These are phyloP conservation scores for Dactylonectria estremocensis DNA, from an alignment of 2,329 filamentous ascomycete genomes.

Conservation along the genomic window DNA sequence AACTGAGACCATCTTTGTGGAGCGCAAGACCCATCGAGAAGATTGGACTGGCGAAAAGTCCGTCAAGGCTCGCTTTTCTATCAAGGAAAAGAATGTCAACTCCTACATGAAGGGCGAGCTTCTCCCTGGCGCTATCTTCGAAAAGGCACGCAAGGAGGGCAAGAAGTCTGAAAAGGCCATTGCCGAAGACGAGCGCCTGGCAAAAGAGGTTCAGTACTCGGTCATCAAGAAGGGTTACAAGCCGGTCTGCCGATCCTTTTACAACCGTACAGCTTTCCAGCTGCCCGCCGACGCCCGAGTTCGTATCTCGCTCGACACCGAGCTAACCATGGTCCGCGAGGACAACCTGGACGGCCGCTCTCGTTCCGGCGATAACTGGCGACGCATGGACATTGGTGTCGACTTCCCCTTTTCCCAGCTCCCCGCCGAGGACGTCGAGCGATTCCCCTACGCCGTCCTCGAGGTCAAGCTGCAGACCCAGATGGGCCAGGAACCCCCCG, in stretches of 20 bases:
- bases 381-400: constrained; percentile 96
- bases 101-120: constrained; percentile 88
- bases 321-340: constrained; percentile 94
- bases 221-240: constrained; percentile 88
- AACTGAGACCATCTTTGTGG: constrained; percentile 94
- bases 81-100: constrained; percentile 99
- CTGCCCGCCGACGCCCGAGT: constrained; percentile 96
- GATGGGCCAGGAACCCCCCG: constrained; percentile 92
- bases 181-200: constrained; percentile 89
- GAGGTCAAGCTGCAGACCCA: constrained; percentile 99
- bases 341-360: constrained; percentile 89
- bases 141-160: constrained; percentile 94
- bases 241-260: constrained; percentile 95
- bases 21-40: constrained; percentile 97
- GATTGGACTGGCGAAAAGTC: constrained; percentile 99
- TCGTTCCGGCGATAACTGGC: constrained; percentile 91
- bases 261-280: constrained; percentile 98
- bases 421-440: constrained; percentile 85
- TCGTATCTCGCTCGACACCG: constrained; percentile 96
- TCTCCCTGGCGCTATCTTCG: constrained; percentile 90
- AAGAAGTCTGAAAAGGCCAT: constrained; percentile 96
- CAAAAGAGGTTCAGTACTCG: constrained; percentile 94
- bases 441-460: constrained; percentile 95
- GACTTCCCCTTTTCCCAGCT: constrained; percentile 95
- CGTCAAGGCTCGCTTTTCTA: constrained; percentile 94